Evolutionary conservation across 176 grass and related monocot genomes (phyloP).

Genomic region (Saccharum spontaneum): DNA sequence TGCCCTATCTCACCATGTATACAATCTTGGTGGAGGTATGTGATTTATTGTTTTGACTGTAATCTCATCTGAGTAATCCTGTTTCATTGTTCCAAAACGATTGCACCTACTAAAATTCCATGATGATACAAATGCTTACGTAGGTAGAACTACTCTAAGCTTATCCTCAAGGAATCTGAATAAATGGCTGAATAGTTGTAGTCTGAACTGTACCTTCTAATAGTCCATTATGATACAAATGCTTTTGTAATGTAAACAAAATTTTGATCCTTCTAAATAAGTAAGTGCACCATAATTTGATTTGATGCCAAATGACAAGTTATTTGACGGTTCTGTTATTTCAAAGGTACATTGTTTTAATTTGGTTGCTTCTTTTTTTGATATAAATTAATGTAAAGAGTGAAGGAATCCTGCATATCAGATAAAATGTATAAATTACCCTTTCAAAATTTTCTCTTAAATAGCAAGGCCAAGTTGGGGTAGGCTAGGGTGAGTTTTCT

Average conservation of each 20-base stretch:
- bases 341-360: background rate
- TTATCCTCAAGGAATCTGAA: slow-evolving; percentile 18
- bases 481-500: too few relatives aligned
- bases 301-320: background rate
- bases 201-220: background rate
- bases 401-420: background rate
- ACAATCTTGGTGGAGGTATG: slow-evolving; percentile 84
- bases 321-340: background rate
- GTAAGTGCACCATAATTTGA: background rate
- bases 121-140: background rate
- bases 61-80: background rate
- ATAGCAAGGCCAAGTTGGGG: background rate
- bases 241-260: background rate
- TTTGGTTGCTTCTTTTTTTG: background rate
- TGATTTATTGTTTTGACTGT: slow-evolving; percentile 12
- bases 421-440: background rate
- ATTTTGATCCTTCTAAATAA: background rate
- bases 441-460: background rate
- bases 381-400: background rate
- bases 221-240: background rate
- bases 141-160: background rate
- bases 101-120: background rate
- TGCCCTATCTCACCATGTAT: slow-evolving; percentile 77
- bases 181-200: background rate
- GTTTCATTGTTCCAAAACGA: slow-evolving; percentile 6